Base-by-base conservation (phyloP, 2,329 filamentous ascomycete species). In the Alternaria triticimaculans region DNA sequence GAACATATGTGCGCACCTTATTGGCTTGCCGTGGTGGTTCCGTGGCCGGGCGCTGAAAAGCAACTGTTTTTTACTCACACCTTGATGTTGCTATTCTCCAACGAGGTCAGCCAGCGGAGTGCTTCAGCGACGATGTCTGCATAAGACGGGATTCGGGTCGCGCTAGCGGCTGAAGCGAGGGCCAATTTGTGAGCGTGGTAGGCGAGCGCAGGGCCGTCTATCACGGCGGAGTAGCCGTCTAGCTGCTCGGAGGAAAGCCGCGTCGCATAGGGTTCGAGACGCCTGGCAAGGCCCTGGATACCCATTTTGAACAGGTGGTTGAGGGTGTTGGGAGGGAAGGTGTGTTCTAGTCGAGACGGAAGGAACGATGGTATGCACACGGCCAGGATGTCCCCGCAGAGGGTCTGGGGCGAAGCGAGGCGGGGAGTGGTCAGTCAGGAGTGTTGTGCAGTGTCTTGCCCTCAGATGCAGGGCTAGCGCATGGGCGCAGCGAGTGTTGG, bases 201-300 rank as follows among this genome's bases (percentile, higher is more conserved):
- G 2, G 93, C 92, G 25, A 97, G 81, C 3, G 89, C 90, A 5
- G 94, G 93, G 0, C 93, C 94, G 76, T 97, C 94, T 60, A 97
- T 88, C 48, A 89, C 68, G 21, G 75, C 77, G 4, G 64, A 60
- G 49, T 73, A 76, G 12, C 72, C 75, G 49, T 69, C 43, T 25
- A 78, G 63, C 15, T 75, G 64, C 28, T 70, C 48, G 21, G 64
- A 55, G 10, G 69, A 68, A 60, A 64, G 72, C 23, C 58, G 69
- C 70, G 63, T 71, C 48, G 73, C 70, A 64, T 78, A 78, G n/a
- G 72, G 74, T 54, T 78, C 72, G 21, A 78, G 72, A 37, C 70
- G 68, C 37, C 66, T 60, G 53, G 72, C 71, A n/a, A 80, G 71
- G 9, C 77, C 74, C n/a, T 70, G 66, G 44, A 80, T 74, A 8